phyloP scores from a whole-genome alignment of 2,329 filamentous ascomycete genomes.

The Diplocarpon mali region DNA sequence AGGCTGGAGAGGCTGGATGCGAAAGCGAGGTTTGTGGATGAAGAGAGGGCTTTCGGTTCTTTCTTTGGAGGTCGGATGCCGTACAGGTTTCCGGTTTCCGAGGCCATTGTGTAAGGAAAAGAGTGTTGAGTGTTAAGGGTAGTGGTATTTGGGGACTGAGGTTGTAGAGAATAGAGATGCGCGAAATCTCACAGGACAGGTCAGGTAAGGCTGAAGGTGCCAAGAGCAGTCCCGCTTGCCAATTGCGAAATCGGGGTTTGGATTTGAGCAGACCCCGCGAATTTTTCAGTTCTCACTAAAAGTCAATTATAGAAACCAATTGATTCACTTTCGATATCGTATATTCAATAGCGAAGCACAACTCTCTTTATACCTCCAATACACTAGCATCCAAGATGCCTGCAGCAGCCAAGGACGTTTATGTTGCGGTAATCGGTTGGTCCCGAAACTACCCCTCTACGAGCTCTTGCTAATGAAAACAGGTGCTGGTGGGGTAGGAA shows the following conservation, averaged over 20 bases:
- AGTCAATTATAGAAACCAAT: no score
- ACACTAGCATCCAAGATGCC: conserved; percentile 14
- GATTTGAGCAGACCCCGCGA: no score
- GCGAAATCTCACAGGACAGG: no score
- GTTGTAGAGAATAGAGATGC: no score
- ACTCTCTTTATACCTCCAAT: no score
- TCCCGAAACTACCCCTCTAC: conserved; percentile 6
- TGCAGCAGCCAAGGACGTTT: conserved; percentile 28
- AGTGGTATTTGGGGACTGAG: no score
- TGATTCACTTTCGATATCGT: no score
- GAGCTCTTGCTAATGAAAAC: conserved; percentile 15
- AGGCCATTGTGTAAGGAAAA: conserved; percentile 11
- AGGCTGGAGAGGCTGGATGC: conserved; percentile 78
- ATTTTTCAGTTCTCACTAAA: no score
- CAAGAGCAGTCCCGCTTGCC: no score
- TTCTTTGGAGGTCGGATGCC: conserved; percentile 62
- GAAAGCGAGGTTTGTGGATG: conserved; percentile 70
- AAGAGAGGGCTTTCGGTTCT: conserved; percentile 53
- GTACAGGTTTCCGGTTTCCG: conserved; percentile 55
- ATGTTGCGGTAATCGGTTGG: conserved; percentile 35
- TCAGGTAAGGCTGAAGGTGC: no score
- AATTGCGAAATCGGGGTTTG: no score
- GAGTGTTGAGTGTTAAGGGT: neutral
- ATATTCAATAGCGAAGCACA: no score
- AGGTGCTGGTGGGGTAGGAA: conserved; percentile 91